phyloP scores from a whole-genome alignment of 2,329 filamentous ascomycete species.

The Cladosporium sp. region DNA sequence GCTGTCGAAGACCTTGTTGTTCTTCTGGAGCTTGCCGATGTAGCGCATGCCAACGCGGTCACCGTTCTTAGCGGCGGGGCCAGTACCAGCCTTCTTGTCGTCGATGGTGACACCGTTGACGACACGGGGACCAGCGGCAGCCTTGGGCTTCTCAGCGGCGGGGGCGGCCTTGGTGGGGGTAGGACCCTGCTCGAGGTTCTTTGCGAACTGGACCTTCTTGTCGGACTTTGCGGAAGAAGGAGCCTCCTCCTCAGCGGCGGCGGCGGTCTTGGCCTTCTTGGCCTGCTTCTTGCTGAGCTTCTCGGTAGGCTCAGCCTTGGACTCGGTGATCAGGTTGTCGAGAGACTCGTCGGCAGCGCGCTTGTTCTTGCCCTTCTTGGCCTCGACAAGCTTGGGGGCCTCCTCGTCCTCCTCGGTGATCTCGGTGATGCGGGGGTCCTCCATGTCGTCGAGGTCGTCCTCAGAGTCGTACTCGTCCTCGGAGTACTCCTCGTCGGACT shows the following conservation, averaged over 20 bases:
- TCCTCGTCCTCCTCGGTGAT: constrained; percentile 72
- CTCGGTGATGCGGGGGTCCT: constrained; percentile 80
- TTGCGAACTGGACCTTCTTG: constrained; percentile 99
- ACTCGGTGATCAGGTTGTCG: constrained; percentile 81
- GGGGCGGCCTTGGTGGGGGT: constrained; percentile 63
- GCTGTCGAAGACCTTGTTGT: constrained; percentile 93
- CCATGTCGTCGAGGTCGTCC: constrained; percentile 61
- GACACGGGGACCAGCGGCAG: constrained; percentile 68
- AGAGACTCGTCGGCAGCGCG: constrained; percentile 70
- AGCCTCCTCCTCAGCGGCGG: constrained; percentile 58
- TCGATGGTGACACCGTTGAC: constrained; percentile 90
- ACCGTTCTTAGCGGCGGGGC: constrained; percentile 83
- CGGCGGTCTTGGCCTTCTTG: constrained; percentile 79
- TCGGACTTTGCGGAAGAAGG: constrained; percentile 59
- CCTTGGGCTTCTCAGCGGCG: constrained; percentile 41
- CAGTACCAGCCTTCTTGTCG: constrained; percentile 88
- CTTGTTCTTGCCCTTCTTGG: constrained; percentile 84
- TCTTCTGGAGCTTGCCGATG: constrained; percentile 86
- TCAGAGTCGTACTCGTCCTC: constrained; percentile 62
- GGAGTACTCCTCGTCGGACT: constrained; percentile 66
- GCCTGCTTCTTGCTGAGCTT: constrained; percentile 94
- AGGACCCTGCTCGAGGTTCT: constrained; percentile 96
- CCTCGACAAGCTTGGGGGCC: constrained; percentile 54
- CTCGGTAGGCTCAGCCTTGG: constrained; percentile 57
- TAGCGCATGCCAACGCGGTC: constrained; percentile 93